A percentile compares a stretch with the other conserved stretches of the same genome.
Conservation (phyloP, 306 rosid genomes). For the Abrus precatorius region DNA sequence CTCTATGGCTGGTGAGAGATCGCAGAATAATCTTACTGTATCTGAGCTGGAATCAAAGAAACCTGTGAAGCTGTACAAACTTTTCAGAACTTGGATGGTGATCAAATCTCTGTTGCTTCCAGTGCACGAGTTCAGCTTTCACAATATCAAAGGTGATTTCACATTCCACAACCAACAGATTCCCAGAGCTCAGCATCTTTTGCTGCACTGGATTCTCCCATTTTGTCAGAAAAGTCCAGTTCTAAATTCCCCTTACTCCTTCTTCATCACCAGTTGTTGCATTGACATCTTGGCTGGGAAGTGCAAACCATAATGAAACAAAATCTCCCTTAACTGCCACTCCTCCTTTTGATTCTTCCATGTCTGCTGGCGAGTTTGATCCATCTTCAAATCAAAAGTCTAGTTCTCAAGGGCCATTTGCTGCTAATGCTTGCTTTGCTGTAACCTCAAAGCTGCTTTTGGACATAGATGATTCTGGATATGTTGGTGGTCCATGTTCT, state of each 20-base stretch:
- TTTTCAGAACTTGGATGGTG: slow-evolving; percentile 72
- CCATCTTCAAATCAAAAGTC: slow-evolving; percentile 75
- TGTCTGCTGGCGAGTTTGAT: slow-evolving; percentile 68
- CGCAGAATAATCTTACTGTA: slow-evolving; percentile 53
- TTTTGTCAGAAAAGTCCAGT: slow-evolving; percentile 83
- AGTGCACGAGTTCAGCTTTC: slow-evolving; percentile 72
- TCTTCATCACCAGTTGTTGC: slow-evolving; percentile 75
- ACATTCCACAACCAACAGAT: slow-evolving; percentile 61
- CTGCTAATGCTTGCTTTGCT: slow-evolving; percentile 67
- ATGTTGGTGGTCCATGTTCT: slow-evolving; percentile 99
- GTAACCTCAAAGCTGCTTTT: slow-evolving; percentile 83
- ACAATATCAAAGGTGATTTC: slow-evolving; percentile 55
- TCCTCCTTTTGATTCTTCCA: slow-evolving; percentile 77
- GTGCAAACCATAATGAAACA: slow-evolving; percentile 63
- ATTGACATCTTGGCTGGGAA: slow-evolving; percentile 92
- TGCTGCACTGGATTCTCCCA: slow-evolving; percentile 77
- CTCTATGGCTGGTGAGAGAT: slow-evolving; percentile 58
- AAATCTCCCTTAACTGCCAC: slow-evolving; percentile 69
- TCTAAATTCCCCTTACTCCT: slow-evolving; percentile 64
- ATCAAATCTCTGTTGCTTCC: slow-evolving; percentile 75
- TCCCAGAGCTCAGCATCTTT: slow-evolving; percentile 81
- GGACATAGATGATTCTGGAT: slow-evolving; percentile 92
- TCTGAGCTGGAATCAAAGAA: slow-evolving; percentile 59
- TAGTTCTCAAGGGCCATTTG: slow-evolving; percentile 70
- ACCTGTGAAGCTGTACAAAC: slow-evolving; percentile 59